Conservation (phyloP, 129 eudicot species). For the Mikania micrantha region DNA sequence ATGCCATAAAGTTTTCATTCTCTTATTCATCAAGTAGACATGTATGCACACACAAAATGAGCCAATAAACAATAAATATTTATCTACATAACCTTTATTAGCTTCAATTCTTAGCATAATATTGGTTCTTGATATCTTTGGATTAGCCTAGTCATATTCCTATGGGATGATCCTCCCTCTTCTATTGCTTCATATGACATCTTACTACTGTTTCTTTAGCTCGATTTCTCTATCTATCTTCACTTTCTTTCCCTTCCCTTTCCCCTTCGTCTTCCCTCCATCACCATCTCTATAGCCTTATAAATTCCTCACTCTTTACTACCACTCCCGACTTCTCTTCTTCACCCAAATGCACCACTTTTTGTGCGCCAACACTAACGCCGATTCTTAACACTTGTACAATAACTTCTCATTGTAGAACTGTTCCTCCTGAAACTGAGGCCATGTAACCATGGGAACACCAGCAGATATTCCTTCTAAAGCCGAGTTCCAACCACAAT, state of each 20-base stretch:
- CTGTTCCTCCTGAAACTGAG: conserved; percentile 52
- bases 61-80: not conserved
- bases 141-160: conserved; percentile 23
- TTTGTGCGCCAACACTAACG: conserved; percentile 40
- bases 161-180: conserved; percentile 39
- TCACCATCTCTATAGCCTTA: conserved; percentile 26
- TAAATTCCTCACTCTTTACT: conserved; percentile 29
- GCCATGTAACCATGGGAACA: conserved; percentile 61
- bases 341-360: conserved; percentile 25
- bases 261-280: too few species aligned
- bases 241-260: conserved; percentile 34
- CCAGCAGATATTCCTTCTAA: conserved; percentile 52
- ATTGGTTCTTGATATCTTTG: conserved; percentile 28
- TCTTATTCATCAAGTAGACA: not conserved
- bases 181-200: conserved; percentile 27
- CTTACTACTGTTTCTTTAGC: conserved; percentile 25
- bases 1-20: too few species aligned
- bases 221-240: conserved; percentile 29
- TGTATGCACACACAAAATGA: not conserved
- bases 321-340: conserved; percentile 29
- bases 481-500: conserved; percentile 69
- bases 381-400: conserved; percentile 42
- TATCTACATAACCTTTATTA: not conserved
- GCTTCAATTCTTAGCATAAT: not conserved
- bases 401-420: conserved; percentile 45